phyloP scores from a whole-genome alignment of 495 filamentous ascomycete genomes.

The Penicillium paxilli region DNA sequence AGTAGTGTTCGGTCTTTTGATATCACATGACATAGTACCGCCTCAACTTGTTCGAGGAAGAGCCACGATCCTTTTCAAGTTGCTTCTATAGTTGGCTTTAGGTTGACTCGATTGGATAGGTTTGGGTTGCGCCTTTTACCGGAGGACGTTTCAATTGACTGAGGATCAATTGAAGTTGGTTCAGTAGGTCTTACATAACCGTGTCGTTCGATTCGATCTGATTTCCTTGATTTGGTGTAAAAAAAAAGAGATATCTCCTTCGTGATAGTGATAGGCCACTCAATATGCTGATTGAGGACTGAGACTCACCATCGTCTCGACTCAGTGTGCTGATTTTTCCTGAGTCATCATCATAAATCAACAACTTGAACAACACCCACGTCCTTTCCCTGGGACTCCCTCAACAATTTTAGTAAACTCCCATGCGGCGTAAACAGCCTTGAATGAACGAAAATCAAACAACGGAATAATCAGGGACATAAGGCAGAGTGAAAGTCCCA shows the following conservation, averaged over 20 bases:
- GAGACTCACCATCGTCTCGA: neutral
- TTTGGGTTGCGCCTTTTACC: too few species aligned
- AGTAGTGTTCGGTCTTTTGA: neutral
- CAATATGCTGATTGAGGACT: neutral
- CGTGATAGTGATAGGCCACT: neutral
- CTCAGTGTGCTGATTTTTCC: neutral
- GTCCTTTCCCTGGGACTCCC: neutral
- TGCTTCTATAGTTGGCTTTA: too few species aligned
- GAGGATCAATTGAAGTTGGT: neutral
- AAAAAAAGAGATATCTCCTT: neutral
- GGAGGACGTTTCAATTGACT: neutral
- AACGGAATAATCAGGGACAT: neutral
- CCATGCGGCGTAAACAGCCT: neutral
- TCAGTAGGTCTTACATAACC: conserved; percentile 17
- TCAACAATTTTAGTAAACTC: neutral
- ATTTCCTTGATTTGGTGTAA: neutral
- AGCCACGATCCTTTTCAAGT: too few species aligned
- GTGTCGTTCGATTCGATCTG: conserved; percentile 12
- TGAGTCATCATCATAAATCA: neutral
- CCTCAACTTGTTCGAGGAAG: too few species aligned
- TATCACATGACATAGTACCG: neutral
- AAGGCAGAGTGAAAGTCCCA: conserved; percentile 14
- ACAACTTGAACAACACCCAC: neutral
- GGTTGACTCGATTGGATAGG: too few species aligned
- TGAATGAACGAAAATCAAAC: neutral